Conservation (phyloP, 2,329 filamentous ascomycete genomes). For the Dactylellina drechsleri region DNA sequence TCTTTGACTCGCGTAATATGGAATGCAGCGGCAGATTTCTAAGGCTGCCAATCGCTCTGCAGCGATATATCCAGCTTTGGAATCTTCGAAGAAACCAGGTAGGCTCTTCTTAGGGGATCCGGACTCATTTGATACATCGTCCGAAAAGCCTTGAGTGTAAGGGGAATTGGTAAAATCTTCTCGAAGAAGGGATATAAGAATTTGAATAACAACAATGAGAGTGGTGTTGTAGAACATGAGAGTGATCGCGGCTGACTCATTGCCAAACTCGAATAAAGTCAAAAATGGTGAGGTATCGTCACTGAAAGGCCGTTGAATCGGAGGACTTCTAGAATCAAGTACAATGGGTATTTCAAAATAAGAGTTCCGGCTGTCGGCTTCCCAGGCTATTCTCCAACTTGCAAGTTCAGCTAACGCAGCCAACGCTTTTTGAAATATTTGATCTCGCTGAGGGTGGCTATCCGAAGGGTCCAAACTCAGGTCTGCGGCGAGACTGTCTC, state of each 20-base stretch:
- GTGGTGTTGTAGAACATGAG: constrained; percentile 59
- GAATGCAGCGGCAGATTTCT: constrained; percentile 57
- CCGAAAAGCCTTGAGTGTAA: background rate
- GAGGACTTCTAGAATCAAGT: background rate
- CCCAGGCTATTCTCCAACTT: constrained; percentile 9
- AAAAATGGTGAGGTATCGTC: background rate
- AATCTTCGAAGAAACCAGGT: background rate
- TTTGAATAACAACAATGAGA: constrained; percentile 58
- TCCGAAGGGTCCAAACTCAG: background rate
- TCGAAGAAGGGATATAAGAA: constrained; percentile 55
- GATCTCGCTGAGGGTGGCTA: background rate
- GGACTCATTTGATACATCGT: background rate
- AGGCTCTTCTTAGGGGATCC: too few species aligned
- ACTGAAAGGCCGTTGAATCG: background rate
- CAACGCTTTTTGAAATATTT: constrained; percentile 6
- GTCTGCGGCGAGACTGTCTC: constrained; percentile 42
- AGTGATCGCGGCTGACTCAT: constrained; percentile 52
- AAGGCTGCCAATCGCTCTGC: constrained; percentile 55
- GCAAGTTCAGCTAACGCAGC: constrained; percentile 1
- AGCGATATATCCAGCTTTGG: constrained; percentile 43
- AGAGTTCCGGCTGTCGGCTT: background rate
- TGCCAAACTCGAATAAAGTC: constrained; percentile 3
- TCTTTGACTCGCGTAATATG: constrained; percentile 53
- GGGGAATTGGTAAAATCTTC: background rate
- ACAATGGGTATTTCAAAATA: background rate